A percentile compares a stretch with the other conserved stretches of the same genome.
Conservation (phyloP, 495 filamentous ascomycete genomes). For the Aspergillus panamensis region DNA sequence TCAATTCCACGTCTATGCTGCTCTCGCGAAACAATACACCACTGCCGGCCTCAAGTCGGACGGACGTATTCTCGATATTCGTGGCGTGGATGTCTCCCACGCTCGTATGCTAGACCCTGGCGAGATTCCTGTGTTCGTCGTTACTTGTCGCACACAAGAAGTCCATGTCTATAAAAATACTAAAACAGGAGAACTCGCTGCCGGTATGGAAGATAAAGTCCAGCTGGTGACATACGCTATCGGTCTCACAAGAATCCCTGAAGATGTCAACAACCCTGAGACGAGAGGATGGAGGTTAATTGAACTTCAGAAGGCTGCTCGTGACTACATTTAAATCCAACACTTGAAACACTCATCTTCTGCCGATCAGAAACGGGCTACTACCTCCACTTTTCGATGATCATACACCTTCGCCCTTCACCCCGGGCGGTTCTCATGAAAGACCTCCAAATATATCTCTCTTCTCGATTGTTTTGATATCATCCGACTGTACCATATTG, state of each 20-base stretch:
- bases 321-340: slow-evolving; percentile 77
- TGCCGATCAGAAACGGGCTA: slow-evolving; percentile 5
- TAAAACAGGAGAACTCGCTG: slow-evolving; percentile 83
- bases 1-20: slow-evolving; percentile 91
- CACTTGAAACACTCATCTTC: neutral
- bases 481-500: slow-evolving; percentile 44
- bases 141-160: slow-evolving; percentile 95
- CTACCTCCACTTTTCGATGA: slow-evolving; percentile 10
- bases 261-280: slow-evolving; percentile 95
- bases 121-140: slow-evolving; percentile 94
- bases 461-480: slow-evolving; percentile 32
- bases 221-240: slow-evolving; percentile 98
- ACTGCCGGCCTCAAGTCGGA: slow-evolving; percentile 89
- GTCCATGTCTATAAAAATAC: slow-evolving; percentile 93
- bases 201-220: slow-evolving; percentile 98
- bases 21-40: slow-evolving; percentile 90
- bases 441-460: slow-evolving; percentile 14
- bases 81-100: slow-evolving; percentile 84
- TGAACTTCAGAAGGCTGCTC: slow-evolving; percentile 95
- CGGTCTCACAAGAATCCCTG: slow-evolving; percentile 84
- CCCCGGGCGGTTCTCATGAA: slow-evolving; percentile 15
- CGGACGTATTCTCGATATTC: slow-evolving; percentile 89
- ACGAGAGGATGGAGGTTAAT: slow-evolving; percentile 95
- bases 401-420: slow-evolving; percentile 17
- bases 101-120: slow-evolving; percentile 94